These are phyloP conservation scores for Agarophyton chilense DNA, from an alignment of 23 red algal species.

Conservation along the genomic window DNA sequence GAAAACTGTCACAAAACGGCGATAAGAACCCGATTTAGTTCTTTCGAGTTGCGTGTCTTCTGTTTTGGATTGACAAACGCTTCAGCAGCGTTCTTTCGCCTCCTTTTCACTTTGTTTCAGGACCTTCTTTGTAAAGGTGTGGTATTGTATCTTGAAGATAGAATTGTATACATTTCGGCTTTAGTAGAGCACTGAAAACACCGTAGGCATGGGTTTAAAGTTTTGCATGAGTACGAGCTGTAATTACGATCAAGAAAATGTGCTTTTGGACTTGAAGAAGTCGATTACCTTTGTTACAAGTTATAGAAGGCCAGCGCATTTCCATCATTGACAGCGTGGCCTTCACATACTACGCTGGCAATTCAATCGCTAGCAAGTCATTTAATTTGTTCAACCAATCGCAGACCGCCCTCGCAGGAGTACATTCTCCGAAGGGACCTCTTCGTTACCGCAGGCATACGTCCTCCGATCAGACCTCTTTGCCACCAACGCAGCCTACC, in stretches of 20 bases:
- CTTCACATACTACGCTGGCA: too few relatives aligned
- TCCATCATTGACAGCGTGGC: too few relatives aligned
- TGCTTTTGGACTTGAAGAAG: neutral
- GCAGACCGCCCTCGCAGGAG: too few relatives aligned
- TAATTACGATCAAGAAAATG: neutral
- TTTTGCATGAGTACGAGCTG: neutral
- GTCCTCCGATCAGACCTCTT: too few relatives aligned
- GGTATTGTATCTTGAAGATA: constrained; percentile 28
- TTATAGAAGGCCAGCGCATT: too few relatives aligned
- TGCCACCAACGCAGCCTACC: too few relatives aligned
- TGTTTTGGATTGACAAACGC: constrained; percentile 19
- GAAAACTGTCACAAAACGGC: constrained; percentile 21
- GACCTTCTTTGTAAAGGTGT: neutral
- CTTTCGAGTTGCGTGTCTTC: constrained; percentile 8
- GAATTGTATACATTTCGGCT: neutral
- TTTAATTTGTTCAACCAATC: too few relatives aligned
- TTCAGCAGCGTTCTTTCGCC: neutral
- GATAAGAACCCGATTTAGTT: constrained; percentile 16
- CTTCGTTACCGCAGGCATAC: too few relatives aligned
- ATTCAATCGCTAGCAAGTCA: too few relatives aligned
- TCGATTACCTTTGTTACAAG: constrained; percentile 11
- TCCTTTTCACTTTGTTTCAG: neutral
- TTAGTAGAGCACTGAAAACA: constrained; percentile 7
- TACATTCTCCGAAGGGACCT: too few relatives aligned
- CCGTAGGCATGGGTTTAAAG: neutral